A percentile compares a stretch with the other conserved stretches of the same genome.
These are phyloP conservation scores for Gastrodia elata DNA, from an alignment of 106 monocot genomes.

Conservation along the genomic window DNA sequence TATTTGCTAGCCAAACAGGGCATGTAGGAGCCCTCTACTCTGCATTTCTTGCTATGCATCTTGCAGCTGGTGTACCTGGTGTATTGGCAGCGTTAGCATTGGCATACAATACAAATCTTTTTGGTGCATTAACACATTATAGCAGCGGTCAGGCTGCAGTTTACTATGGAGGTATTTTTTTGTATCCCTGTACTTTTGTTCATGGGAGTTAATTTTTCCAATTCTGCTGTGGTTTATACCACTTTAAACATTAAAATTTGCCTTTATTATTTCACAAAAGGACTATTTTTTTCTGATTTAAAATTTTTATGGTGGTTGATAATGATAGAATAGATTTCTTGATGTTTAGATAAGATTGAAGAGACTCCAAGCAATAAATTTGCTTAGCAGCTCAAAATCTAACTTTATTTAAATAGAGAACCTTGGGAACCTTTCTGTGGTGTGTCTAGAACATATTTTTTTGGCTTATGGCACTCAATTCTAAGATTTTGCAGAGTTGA, in stretches of 20 bases:
- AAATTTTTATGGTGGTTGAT: neutral
- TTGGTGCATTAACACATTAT: slow-evolving; percentile 87
- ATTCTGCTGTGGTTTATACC: too few species aligned
- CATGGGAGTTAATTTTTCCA: too few species aligned
- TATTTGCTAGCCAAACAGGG: slow-evolving; percentile 98
- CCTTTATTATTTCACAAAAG: neutral
- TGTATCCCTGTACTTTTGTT: neutral
- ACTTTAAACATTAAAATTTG: neutral
- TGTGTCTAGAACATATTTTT: neutral
- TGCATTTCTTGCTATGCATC: slow-evolving; percentile 94
- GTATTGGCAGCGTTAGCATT: slow-evolving; percentile 76
- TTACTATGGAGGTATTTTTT: slow-evolving; percentile 86
- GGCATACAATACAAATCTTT: slow-evolving; percentile 95
- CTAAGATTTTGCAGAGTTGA: neutral
- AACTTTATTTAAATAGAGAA: neutral
- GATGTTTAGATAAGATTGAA: too few species aligned
- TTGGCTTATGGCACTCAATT: neutral
- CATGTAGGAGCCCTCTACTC: slow-evolving; percentile 97
- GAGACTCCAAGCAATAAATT: too few species aligned
- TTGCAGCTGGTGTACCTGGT: slow-evolving; percentile 88
- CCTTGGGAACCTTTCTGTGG: neutral
- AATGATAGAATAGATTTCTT: too few species aligned
- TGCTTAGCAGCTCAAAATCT: too few species aligned
- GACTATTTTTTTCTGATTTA: neutral
- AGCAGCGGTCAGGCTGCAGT: slow-evolving; percentile 98